Base-by-base conservation (phyloP, 2,329 filamentous ascomycete genomes). In the Dactylonectria estremocensis region DNA sequence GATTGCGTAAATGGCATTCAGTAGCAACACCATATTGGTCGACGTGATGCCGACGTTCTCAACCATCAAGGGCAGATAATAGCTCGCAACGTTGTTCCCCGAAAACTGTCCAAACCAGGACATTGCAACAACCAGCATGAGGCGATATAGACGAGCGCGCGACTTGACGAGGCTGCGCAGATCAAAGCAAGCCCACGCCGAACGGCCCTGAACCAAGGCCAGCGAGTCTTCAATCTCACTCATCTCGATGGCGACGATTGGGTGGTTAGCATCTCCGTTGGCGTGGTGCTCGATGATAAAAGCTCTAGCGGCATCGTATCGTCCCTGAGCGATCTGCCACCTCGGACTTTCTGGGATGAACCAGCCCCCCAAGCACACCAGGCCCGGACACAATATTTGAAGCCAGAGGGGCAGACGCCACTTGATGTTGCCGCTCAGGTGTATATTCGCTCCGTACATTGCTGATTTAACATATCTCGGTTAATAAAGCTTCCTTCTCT, bases 321-420 rank as follows among this genome's bases (percentile, higher is more conserved):
- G 40, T 1, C 48, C 68, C 18, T 67, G 67, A 2, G 63, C 55
- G 2, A 70, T 24, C 9, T 48, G 24, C 89, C 89, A 91, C 60
- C 90, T 80, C 5, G 90, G 90, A 18, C 87, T 89, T 73, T 91
- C 90, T 0, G 90, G 89, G 2, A 91, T 78, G 67, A 89, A 82
- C 61, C 84, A 88, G 6, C 84, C 54, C 9, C 63, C 40, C 5
- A 69, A 28, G 37, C 45, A 66, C 3, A 71, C 70, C 2, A 74
- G 2, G 2, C 70, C 70, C 2, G 72, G 72, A 8, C 66, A 70
- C 0, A 74, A 62, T 1, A 70, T 68, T 55, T 74, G 72, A 1
- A 72, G 37, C 68, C 66, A 68, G 1, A 72, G 55, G 3, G 72
- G 72, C 9, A 74, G 61, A 1, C 72, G 67, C 72, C 72, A 74